These are phyloP conservation scores for Lachancea meyersii DNA, from an alignment of 805 yeast genomes.

Conservation along the genomic window DNA sequence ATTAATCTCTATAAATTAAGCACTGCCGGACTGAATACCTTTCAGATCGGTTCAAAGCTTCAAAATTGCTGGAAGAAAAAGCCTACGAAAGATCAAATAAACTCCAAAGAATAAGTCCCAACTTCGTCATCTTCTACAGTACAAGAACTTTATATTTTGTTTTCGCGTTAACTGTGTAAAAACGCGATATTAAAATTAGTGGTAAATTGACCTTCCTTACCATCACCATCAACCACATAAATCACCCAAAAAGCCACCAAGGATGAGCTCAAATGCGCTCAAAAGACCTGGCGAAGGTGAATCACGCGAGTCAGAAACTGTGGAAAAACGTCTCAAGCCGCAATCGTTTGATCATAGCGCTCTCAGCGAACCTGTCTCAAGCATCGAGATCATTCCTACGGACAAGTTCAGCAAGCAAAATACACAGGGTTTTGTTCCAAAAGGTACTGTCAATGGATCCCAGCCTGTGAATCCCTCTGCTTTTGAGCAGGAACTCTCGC, in stretches of 20 bases:
- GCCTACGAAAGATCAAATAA: no score
- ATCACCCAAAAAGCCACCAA: neutral
- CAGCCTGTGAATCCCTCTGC: constrained; percentile 7
- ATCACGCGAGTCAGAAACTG: constrained; percentile 2
- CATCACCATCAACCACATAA: no score
- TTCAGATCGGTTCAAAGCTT: no score
- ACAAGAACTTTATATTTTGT: no score
- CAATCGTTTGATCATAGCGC: constrained; percentile 30
- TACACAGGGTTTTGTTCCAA: constrained; percentile 25
- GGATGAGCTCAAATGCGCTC: constrained; percentile 5
- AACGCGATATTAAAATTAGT: neutral
- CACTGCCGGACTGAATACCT: no score
- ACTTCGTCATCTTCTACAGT: neutral
- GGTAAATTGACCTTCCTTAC: neutral
- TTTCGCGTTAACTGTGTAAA: neutral
- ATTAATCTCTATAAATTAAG: no score
- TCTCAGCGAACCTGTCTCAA: constrained; percentile 32
- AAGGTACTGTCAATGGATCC: constrained; percentile 7
- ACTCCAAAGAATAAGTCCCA: no score
- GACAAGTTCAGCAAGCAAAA: constrained; percentile 28
- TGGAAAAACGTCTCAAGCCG: constrained; percentile 21
- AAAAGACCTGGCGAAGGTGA: constrained; percentile 8
- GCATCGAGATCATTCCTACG: constrained; percentile 31
- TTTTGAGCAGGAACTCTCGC: constrained; percentile 29
- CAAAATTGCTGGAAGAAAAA: no score